phyloP scores from a whole-genome alignment of 495 filamentous ascomycete genomes.

The Ascobolus immersus region DNA sequence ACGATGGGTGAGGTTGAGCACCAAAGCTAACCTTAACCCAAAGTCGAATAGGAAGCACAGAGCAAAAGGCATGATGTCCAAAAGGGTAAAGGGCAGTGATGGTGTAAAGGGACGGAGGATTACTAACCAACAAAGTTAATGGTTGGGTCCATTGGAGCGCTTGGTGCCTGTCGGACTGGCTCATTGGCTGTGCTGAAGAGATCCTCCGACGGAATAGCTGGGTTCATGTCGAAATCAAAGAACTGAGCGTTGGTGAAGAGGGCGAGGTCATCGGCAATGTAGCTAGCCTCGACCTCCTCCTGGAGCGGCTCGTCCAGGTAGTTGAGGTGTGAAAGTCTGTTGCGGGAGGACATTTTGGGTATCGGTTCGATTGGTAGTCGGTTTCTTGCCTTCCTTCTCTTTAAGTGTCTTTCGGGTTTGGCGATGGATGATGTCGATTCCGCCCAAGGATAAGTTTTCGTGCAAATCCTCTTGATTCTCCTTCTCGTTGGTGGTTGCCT shows the following conservation, averaged over 20 bases:
- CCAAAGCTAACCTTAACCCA: not conserved
- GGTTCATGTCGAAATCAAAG: conserved; percentile 64
- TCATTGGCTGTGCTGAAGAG: not conserved
- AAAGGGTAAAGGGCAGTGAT: not conserved
- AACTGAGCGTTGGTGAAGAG: conserved; percentile 88
- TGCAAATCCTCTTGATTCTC: too few relatives aligned
- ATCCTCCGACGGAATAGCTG: conserved; percentile 13
- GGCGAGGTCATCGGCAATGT: conserved; percentile 49
- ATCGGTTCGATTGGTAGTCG: too few relatives aligned
- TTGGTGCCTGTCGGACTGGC: not conserved
- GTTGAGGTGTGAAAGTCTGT: too few relatives aligned
- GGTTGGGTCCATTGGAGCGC: not conserved
- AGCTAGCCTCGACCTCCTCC: conserved; percentile 36
- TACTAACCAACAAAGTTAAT: not conserved
- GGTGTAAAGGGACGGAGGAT: not conserved
- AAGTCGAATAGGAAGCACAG: not conserved
- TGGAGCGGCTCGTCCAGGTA: too few relatives aligned
- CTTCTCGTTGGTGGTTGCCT: too few relatives aligned
- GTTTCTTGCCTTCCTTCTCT: too few relatives aligned
- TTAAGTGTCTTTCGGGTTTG: too few relatives aligned
- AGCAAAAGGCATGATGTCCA: not conserved
- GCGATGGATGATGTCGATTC: too few relatives aligned
- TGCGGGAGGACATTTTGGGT: too few relatives aligned
- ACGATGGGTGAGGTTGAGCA: too few relatives aligned
- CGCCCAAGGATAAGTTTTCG: too few relatives aligned